A percentile compares a stretch with the other conserved stretches of the same genome.
These are phyloP conservation scores for Buddleja alternifolia DNA, from an alignment of 257 asterid genomes.

Conservation along the genomic window DNA sequence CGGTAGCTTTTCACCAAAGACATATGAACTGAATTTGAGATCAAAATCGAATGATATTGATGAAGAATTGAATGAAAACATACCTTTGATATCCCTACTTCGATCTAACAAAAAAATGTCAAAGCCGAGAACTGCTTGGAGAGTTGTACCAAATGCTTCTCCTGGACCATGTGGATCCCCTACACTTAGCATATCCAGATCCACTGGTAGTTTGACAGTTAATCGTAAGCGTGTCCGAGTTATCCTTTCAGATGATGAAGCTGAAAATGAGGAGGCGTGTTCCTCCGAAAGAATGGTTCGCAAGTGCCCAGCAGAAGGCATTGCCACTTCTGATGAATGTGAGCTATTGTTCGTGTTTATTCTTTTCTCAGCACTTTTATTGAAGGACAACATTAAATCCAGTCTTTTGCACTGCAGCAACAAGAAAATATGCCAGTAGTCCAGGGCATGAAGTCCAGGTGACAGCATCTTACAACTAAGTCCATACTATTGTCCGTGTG, in stretches of 20 bases:
- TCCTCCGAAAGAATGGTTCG: constrained; percentile 40
- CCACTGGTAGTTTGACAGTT: constrained; percentile 56
- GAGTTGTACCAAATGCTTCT: constrained; percentile 36
- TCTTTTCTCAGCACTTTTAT: constrained; percentile 25
- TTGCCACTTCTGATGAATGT: constrained; percentile 78
- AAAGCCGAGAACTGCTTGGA: constrained; percentile 42
- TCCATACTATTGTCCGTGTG: constrained; percentile 20
- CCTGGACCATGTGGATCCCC: constrained; percentile 46
- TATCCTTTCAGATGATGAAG: constrained; percentile 85
- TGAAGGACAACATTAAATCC: constrained; percentile 34
- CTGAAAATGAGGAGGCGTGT: constrained; percentile 48
- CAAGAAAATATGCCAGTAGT: constrained; percentile 36
- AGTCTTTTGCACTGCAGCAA: constrained; percentile 54
- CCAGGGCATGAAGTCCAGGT: constrained; percentile 58
- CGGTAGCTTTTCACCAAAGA: constrained; percentile 48
- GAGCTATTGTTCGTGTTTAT: constrained; percentile 39
- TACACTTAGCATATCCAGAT: constrained; percentile 47
- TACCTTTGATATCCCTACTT: constrained; percentile 55
- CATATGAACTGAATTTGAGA: constrained; percentile 33
- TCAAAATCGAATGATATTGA: constrained; percentile 38
- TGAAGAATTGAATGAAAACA: constrained; percentile 53
- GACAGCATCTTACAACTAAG: constrained; percentile 28
- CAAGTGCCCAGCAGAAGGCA: constrained; percentile 54
- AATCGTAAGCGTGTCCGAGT: constrained; percentile 78
- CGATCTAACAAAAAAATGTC: constrained; percentile 39